These are phyloP conservation scores for Neofusicoccum umdonicola DNA, from an alignment of 2,329 filamentous ascomycete genomes.

Conservation along the genomic window DNA sequence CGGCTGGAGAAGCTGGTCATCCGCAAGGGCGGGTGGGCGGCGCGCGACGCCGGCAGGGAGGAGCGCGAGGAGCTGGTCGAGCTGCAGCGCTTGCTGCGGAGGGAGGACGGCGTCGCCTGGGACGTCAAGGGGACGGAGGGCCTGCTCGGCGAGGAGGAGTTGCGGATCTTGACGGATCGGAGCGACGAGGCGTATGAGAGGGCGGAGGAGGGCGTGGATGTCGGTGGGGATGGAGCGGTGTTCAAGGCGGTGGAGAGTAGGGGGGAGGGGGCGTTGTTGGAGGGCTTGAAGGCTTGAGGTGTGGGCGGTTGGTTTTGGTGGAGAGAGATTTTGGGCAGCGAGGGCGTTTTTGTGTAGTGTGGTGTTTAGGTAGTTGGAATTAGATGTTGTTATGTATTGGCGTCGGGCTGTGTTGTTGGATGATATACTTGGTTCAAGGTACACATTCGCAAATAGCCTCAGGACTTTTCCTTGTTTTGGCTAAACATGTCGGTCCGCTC, in stretches of 20 bases:
- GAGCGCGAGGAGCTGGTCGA: constrained; percentile 47
- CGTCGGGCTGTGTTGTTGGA: too few relatives aligned
- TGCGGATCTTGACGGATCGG: constrained; percentile 76
- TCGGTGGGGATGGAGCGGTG: constrained; percentile 56
- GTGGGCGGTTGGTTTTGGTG: too few relatives aligned
- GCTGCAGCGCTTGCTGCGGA: constrained; percentile 44
- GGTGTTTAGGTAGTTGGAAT: neutral
- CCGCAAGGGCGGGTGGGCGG: constrained; percentile 72
- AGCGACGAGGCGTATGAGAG: constrained; percentile 64
- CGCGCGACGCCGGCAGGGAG: constrained; percentile 39
- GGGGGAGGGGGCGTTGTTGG: constrained; percentile 50
- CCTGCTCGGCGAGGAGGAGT: constrained; percentile 71
- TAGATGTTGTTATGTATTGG: too few relatives aligned
- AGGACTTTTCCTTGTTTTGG: too few relatives aligned
- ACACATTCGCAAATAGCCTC: too few relatives aligned
- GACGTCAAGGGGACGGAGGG: constrained; percentile 50
- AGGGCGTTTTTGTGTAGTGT: neutral
- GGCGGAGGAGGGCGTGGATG: constrained; percentile 76
- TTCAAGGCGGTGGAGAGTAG: constrained; percentile 84
- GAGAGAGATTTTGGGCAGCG: neutral
- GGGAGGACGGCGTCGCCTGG: constrained; percentile 68
- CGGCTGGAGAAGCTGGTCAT: constrained; percentile 93
- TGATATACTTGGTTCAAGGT: too few relatives aligned
- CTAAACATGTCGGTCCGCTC: too few relatives aligned
- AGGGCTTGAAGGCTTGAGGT: constrained; percentile 43